phyloP scores from a whole-genome alignment of 148 eudicot genomes.

The Pouteria glomerata region DNA sequence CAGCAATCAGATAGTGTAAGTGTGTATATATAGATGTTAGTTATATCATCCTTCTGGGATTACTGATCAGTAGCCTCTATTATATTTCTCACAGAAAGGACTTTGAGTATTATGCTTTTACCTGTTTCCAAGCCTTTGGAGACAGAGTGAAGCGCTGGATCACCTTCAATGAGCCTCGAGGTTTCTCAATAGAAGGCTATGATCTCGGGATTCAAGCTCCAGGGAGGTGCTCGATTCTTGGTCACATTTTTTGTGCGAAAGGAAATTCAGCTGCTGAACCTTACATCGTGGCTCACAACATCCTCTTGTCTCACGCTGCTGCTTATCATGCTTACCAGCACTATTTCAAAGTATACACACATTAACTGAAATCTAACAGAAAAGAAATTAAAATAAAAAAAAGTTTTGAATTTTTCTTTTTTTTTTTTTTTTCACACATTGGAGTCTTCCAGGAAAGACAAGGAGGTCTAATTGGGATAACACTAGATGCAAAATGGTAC shows the following conservation, averaged over 20 bases:
- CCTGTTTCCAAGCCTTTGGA: constrained; percentile 85
- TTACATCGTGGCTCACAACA: constrained; percentile 81
- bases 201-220: constrained; percentile 90
- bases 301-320: constrained; percentile 78
- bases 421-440: background rate
- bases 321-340: constrained; percentile 59
- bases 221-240: constrained; percentile 82
- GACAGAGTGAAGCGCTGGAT: constrained; percentile 94
- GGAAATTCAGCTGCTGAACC: constrained; percentile 85
- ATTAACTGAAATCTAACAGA: no score
- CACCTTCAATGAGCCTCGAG: constrained; percentile 95
- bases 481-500: constrained; percentile 86
- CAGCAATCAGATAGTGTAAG: constrained; percentile 70
- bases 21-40: background rate
- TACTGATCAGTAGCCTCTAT: background rate
- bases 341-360: constrained; percentile 60
- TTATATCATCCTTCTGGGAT: background rate
- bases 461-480: constrained; percentile 73
- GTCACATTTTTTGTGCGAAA: constrained; percentile 59
- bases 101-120: constrained; percentile 65
- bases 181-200: constrained; percentile 73
- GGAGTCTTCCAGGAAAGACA: constrained; percentile 49
- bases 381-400: background rate
- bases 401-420: background rate
- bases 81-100: constrained; percentile 46